Conservation (phyloP, 1,284 basidiomycete genomes). For the Tilletia setariae region DNA sequence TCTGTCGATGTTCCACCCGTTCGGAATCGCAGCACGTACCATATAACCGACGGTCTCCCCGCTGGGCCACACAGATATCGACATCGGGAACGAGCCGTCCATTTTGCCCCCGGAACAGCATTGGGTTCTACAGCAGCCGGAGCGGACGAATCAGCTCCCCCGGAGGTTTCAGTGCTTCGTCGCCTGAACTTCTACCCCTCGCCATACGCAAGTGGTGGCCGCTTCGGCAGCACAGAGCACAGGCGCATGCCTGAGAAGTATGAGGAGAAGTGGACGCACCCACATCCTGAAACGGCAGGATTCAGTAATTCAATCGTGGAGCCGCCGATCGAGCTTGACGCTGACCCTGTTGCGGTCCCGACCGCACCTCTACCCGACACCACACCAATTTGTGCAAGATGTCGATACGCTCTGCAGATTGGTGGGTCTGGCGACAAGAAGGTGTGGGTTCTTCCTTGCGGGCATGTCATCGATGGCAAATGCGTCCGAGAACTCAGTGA, state of each 20-base stretch:
- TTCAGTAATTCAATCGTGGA: conserved; percentile 41
- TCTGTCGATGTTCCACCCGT: background rate
- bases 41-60: background rate
- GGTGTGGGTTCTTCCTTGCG: conserved; percentile 46
- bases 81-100: conserved; percentile 6
- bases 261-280: conserved; percentile 38
- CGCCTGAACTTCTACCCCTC: background rate
- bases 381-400: conserved; percentile 45
- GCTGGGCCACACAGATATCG: conserved; percentile 3
- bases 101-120: background rate
- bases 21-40: background rate
- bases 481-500: conserved; percentile 37
- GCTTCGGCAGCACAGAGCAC: conserved; percentile 2
- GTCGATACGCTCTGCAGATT: conserved; percentile 36
- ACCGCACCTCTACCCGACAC: conserved; percentile 42
- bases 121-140: background rate
- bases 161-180: background rate
- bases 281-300: conserved; percentile 23
- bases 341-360: conserved; percentile 36
- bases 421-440: conserved; percentile 35
- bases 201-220: background rate
- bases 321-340: conserved; percentile 47
- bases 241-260: conserved; percentile 29
- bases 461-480: conserved; percentile 46
- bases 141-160: background rate